These are phyloP conservation scores for Pleurotus tuber-regium DNA, from an alignment of 768 basidiomycete species.

Conservation along the genomic window DNA sequence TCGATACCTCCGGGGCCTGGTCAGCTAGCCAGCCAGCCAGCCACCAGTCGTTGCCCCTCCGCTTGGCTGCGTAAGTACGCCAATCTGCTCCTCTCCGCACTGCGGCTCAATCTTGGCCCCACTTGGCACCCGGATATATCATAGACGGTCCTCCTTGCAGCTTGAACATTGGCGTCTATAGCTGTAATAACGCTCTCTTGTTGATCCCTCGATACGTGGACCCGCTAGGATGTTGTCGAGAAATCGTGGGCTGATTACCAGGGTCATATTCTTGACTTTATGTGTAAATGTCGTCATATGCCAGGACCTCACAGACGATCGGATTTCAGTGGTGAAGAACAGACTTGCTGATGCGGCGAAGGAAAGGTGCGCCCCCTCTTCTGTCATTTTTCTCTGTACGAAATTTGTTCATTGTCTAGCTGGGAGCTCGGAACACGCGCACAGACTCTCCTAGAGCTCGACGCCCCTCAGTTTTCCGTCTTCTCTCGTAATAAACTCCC, in stretches of 20 bases:
- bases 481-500: conserved; percentile 31
- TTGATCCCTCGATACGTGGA: too few relatives aligned
- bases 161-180: neutral
- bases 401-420: conserved; percentile 21
- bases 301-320: conserved; percentile 1
- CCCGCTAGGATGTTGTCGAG: too few relatives aligned
- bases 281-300: conserved; percentile 5
- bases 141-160: neutral
- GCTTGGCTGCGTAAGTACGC: too few relatives aligned
- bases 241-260: too few relatives aligned
- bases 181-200: too few relatives aligned
- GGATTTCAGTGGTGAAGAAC: neutral
- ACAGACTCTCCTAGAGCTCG: conserved; percentile 46
- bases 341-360: conserved; percentile 2
- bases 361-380: neutral
- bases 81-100: neutral
- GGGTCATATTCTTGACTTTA: neutral
- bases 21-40: neutral
- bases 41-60: neutral
- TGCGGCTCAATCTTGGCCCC: neutral
- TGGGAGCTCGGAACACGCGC: conserved; percentile 58
- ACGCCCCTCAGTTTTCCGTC: conserved; percentile 44
- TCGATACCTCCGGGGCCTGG: neutral
- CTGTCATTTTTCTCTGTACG: neutral
- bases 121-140: neutral